Conservation (phyloP, 2,329 filamentous ascomycete species). For the Ceratocystis albifundus region DNA sequence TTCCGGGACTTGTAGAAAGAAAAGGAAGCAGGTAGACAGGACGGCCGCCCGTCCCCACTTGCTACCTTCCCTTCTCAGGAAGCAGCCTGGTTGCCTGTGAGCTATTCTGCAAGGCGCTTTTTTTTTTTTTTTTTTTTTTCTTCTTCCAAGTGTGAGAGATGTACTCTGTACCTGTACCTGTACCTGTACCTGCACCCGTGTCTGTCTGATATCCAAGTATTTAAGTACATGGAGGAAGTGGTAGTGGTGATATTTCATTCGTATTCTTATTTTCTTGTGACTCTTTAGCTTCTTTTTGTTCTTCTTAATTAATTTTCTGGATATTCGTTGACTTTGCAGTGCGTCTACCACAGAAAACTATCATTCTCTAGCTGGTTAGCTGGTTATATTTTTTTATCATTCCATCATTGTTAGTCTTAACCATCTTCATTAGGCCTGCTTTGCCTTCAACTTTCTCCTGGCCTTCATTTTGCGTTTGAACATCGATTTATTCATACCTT, state of each 20-base stretch:
- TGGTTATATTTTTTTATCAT: neutral
- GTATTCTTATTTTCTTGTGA: neutral
- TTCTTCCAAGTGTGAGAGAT: neutral
- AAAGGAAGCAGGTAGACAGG: neutral
- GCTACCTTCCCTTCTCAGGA: neutral
- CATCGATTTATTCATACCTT: too few relatives aligned
- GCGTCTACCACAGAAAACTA: too few relatives aligned
- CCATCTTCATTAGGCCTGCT: too few relatives aligned
- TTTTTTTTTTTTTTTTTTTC: too few relatives aligned
- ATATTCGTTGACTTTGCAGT: neutral
- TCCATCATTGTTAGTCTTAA: neutral
- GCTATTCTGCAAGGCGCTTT: neutral
- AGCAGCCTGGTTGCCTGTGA: too few relatives aligned
- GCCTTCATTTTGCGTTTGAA: neutral
- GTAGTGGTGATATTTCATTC: neutral
- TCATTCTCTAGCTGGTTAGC: too few relatives aligned
- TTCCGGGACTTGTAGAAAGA: constrained; percentile 3
- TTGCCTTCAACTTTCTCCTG: neutral
- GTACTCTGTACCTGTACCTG: neutral
- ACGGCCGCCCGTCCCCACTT: neutral
- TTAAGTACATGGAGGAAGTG: neutral
- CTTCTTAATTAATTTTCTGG: neutral
- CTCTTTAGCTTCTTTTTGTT: neutral
- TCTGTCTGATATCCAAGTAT: neutral
- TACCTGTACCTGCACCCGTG: neutral